These are phyloP conservation scores for Nannochloropsis gaditana DNA, from an alignment of 108 stramenopile species.

Conservation along the genomic window DNA sequence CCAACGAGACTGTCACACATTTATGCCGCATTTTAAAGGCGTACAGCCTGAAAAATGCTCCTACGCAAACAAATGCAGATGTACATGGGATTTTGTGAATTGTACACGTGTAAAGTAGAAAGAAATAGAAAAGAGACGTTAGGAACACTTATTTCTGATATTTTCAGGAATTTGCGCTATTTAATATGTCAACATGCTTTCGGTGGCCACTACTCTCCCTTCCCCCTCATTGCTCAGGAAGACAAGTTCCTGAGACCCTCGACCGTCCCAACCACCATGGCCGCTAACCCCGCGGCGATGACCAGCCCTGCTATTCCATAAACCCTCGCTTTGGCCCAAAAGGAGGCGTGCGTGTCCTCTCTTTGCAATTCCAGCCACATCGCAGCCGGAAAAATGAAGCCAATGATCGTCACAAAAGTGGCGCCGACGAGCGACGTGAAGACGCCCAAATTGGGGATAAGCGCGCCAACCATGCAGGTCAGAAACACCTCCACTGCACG, in stretches of 20 bases:
- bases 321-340: not conserved
- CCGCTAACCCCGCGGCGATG: not conserved
- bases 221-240: not conserved
- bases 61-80: too few relatives aligned
- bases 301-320: slow-evolving; percentile 10
- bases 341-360: slow-evolving; percentile 14
- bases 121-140: too few relatives aligned
- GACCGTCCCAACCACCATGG: not conserved
- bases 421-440: slow-evolving; percentile 7
- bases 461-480: not conserved
- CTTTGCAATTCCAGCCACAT: not conserved
- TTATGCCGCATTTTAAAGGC: too few relatives aligned
- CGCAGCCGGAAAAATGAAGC: not conserved
- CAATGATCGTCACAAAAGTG: not conserved
- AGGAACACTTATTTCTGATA: too few relatives aligned
- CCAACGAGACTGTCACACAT: too few relatives aligned
- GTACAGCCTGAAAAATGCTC: too few relatives aligned
- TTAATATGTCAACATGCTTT: too few relatives aligned
- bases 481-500: not conserved
- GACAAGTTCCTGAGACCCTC: not conserved
- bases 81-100: too few relatives aligned
- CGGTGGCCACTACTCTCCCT: not conserved
- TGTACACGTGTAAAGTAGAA: too few relatives aligned
- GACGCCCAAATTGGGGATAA: not conserved
- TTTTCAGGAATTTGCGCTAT: too few relatives aligned